Conservation (phyloP, 2,329 filamentous ascomycete species). For the Aureobasidium namibiae region DNA sequence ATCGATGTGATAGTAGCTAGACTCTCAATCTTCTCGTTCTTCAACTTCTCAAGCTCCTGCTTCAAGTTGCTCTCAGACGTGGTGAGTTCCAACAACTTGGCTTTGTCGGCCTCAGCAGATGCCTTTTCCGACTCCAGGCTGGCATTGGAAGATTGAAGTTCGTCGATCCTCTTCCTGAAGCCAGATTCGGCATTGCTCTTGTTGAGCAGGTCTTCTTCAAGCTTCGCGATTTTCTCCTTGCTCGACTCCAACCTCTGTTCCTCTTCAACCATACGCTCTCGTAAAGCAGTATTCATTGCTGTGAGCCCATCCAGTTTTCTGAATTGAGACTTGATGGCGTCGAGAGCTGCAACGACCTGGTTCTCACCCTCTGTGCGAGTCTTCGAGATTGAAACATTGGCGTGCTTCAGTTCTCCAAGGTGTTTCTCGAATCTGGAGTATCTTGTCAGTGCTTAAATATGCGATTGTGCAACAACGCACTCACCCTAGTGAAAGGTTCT, state of each 20-base stretch:
- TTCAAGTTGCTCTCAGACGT: not conserved
- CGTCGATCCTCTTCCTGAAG: not conserved
- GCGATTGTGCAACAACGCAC: not conserved
- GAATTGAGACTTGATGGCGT: not conserved
- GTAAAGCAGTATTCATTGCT: not conserved
- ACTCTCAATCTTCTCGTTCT: not conserved
- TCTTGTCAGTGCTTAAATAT: too few species aligned
- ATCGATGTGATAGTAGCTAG: not conserved
- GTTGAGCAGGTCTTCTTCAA: not conserved
- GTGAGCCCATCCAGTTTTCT: not conserved
- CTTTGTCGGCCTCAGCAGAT: not conserved
- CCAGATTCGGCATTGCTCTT: not conserved
- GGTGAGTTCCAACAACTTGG: not conserved
- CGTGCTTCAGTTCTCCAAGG: not conserved
- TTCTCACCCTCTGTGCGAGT: not conserved
- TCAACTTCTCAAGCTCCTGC: not conserved
- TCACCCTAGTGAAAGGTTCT: not conserved
- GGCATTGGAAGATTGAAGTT: not conserved
- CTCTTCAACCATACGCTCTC: not conserved
- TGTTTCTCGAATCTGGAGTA: not conserved
- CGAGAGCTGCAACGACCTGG: not conserved
- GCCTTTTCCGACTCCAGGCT: not conserved
- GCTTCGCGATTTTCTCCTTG: not conserved
- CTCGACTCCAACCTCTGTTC: not conserved
- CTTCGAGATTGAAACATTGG: not conserved